Percentiles rank a stretch among this genome's conserved stretches.
Evolutionary conservation across 164 flowering plant genomes (phyloP).

Genomic region (Sextonia rubra): DNA sequence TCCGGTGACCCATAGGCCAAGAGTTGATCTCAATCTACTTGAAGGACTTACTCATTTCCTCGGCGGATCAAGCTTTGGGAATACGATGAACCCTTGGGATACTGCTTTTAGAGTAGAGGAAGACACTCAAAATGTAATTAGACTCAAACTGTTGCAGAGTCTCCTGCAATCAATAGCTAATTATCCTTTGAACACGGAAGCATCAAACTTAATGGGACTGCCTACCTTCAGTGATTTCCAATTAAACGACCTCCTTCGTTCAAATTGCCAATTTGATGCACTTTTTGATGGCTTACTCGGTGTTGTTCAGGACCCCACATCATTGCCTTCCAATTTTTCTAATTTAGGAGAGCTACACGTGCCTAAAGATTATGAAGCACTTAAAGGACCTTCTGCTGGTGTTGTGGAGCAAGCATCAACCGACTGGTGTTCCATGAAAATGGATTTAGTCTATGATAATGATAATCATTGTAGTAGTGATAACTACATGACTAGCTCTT

Average conservation of each 20-base stretch:
- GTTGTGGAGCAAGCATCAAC: neutral
- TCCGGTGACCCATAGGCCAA: constrained; percentile 61
- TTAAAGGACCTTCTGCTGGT: constrained; percentile 3
- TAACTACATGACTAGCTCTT: constrained; percentile 1
- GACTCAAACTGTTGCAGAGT: constrained; percentile 37
- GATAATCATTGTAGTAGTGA: neutral
- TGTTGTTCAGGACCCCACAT: constrained; percentile 6
- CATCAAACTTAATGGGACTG: constrained; percentile 13
- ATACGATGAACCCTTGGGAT: constrained; percentile 34
- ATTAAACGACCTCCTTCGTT: constrained; percentile 4
- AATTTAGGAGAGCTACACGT: constrained; percentile 6
- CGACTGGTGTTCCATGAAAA: constrained; percentile 1
- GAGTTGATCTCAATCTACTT: constrained; percentile 42
- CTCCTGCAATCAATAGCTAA: constrained; percentile 33
- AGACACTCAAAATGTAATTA: constrained; percentile 43
- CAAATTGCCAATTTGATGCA: constrained; percentile 6
- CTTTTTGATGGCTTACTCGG: constrained; percentile 6
- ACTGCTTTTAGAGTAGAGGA: constrained; percentile 41
- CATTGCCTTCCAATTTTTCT: neutral
- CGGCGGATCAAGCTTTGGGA: constrained; percentile 18
- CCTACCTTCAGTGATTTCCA: constrained; percentile 3
- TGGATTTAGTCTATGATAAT: neutral
- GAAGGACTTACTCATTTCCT: constrained; percentile 38
- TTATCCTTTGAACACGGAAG: constrained; percentile 18
- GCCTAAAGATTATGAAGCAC: constrained; percentile 7